Base-by-base conservation (phyloP, 2,329 filamentous ascomycete genomes). In the Apiospora marii region DNA sequence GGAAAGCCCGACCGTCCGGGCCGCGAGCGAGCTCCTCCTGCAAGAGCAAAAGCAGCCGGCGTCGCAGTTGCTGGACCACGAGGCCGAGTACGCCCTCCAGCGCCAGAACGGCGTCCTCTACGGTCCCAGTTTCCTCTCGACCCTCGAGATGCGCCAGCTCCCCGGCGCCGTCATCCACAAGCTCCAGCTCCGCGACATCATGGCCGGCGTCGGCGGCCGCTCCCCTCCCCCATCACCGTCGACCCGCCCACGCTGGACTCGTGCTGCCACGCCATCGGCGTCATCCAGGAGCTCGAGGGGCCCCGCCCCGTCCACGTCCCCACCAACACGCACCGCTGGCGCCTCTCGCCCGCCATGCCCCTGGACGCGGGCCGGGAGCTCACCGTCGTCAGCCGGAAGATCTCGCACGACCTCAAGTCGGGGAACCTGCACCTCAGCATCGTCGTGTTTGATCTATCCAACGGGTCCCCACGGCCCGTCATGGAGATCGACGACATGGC, bases 171-270 rank as follows among this genome's bases (percentile, higher is more conserved):
- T 67, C 34, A 44, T 67, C 22, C 61, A 67, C 61, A 67, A 37
- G 7, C 13, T 67, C 22, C 8, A 43, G 19, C 19, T 67, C 22
- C 61, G 61, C 14, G 61, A 67, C 19, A 41, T 67, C 8, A 34
- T 0, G 1, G 34, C 16, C 6, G 3, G 8, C 7, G 34, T 3
- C 4, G 22, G 13, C 1, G 7, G 61, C 14, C 10, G 0, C 27
- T 30, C 27, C 27, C 22, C 16, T 67, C 61, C 1, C 22, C 6
- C 1, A 19, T 43, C 10, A 24, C 61, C 1, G 34, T 67, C 19
- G 61, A 67, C 14, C 61, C 61, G 34, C 61, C 61, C 16, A 67
- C 61, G 30, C 24, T 67, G 61, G 61, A 43, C 41, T 67, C 61
- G 3, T 41, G 24, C 7, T 19, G 24, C 19, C 34, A 67, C 4